Evolutionary conservation across 2,329 filamentous ascomycete genomes (phyloP), one percentile per base, ranked within the genome.

Genomic region (Sclerotinia minor): DNA sequence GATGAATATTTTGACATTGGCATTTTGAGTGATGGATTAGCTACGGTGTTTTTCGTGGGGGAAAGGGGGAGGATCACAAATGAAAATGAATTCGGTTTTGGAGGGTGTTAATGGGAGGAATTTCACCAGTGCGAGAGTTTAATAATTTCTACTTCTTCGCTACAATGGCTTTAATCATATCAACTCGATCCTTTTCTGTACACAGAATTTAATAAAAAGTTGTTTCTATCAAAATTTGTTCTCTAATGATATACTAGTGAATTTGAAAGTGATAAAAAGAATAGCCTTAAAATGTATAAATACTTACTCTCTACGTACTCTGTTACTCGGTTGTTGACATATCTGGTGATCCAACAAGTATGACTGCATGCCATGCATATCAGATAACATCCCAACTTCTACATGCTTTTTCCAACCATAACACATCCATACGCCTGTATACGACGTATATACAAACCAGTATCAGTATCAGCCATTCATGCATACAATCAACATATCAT

Each of bases 101-200:
- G 35, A 5, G 54, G 5, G 47, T 47, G 45, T 29, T 50, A 21
- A 50, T 50, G 21, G 21, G 45, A 63, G 45, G 29, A 60, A 24
- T 26, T 26, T 49, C 21, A 61, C 15, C 15, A 32, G 15, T 35
- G 49, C 58, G 54, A 38, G 44, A 61, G 29, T 26, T 63, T 26
- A 5, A 26, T 35, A n/a, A n/a, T 63, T 63, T 49, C 45, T 38
- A n/a, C 50, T 38, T 26, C 5, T 38, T 61, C 35, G 38, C 38
- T 41, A 15, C 38, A 5, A 41, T 5, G 11, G 53, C 32, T 63
- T 26, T 26, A 24, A 49, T 63, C 32, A 49, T 32, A 26, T 15
- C 17, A 50, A 50, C 50, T 24, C 59, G 13, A 5, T 57, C 53
- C n/a, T 41, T 41, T 57, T 9, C 53, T 63, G 47, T 63, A 63